Base-by-base conservation (phyloP, 345 rosid genomes). In the Murraya koenigii region DNA sequence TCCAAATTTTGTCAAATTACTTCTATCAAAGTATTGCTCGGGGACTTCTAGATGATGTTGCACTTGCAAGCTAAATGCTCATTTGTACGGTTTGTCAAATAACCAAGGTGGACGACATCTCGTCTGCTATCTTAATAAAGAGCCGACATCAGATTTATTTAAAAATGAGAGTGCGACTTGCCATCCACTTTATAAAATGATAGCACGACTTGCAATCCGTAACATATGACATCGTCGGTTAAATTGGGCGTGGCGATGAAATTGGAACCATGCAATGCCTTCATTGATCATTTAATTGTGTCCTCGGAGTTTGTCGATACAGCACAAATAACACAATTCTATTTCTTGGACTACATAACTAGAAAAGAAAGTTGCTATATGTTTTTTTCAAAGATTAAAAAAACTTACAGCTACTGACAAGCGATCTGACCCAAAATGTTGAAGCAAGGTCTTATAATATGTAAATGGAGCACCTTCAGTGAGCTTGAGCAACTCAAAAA, bases 251-350 rank as follows among this genome's bases (percentile, higher is more conserved):
- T 41, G 47, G 14, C 47, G 13, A 14, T 10, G 47, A 41, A 41
- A 41, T 41, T 41, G 47, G 47, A 41, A 41, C 47, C 14, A 3
- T 10, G 14, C 44, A 41, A 41, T 49, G 54, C 20, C 6, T 4
- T 75, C 63, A 69, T 55, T 77, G 56, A 63, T 54, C 1, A 49
- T 66, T 41, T 74, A 55, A 63, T 54, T 9, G 63, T 66, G 65
- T 19, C 77, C 55, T 56, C 4, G 14, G 49, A 71, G 6, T 69
- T 74, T 67, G 77, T 63, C 36, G 70, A 72, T 82, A 36, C 77
- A 71, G 60, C 44, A 65, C 77, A 75, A 44, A 47, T 64, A 49
- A 28, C 74, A 70, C 49, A 76, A 52, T 36, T 61, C 74, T 11
- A 38, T 58, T 70, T 69, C 36, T 49, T 61, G 32, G 5, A 72